phyloP scores from a whole-genome alignment of 192 early-diverging fungal genomes.

The Backusella sp. region DNA sequence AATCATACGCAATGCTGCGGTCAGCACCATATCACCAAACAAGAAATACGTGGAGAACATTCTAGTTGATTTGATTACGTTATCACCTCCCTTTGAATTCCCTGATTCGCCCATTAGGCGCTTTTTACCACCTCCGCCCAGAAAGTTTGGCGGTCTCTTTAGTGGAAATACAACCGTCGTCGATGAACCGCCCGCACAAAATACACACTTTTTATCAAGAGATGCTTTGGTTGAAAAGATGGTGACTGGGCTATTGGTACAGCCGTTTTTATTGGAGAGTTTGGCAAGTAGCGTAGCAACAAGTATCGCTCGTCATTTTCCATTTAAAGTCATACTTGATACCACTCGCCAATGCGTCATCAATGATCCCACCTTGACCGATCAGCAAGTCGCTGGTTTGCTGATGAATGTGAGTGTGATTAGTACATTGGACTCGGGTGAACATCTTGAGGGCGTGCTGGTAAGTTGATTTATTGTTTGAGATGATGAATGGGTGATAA shows the following conservation, averaged over 20 bases:
- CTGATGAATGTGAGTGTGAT: conserved; percentile 43
- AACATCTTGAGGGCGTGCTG: conserved; percentile 16
- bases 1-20: not conserved
- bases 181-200: not conserved
- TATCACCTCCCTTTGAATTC: not conserved
- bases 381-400: conserved; percentile 28
- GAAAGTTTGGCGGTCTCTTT: not conserved
- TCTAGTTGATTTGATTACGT: not conserved
- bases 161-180: not conserved
- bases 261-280: conserved; percentile 4
- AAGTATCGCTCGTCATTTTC: not conserved
- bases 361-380: not conserved
- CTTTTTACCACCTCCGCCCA: not conserved
- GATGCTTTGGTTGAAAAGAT: not conserved
- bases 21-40: not conserved
- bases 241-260: not conserved
- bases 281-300: not conserved
- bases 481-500: not conserved
- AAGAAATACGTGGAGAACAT: not conserved
- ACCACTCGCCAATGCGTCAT: not conserved
- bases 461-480: conserved; percentile 11
- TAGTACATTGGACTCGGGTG: conserved; percentile 26
- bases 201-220: not conserved
- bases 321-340: not conserved
- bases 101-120: not conserved